phyloP scores from a whole-genome alignment of 106 monocot genomes.

The Posidonia australis region DNA sequence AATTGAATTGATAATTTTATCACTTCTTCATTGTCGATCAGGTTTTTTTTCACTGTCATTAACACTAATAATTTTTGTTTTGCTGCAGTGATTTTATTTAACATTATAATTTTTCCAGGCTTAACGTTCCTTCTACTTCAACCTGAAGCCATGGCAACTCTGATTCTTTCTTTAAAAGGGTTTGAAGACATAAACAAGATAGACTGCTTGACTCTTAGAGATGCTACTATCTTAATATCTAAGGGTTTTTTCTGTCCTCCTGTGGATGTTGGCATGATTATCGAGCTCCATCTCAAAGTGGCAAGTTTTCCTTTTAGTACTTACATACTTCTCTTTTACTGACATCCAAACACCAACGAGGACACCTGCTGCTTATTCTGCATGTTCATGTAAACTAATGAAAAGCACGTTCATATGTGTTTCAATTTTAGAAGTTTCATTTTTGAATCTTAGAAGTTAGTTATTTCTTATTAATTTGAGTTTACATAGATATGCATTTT shows the following conservation, averaged over 20 bases:
- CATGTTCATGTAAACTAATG: too few species aligned
- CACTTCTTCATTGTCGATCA: slow-evolving; percentile 82
- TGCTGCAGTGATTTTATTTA: neutral
- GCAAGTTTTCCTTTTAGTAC: slow-evolving; percentile 17
- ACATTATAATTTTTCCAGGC: slow-evolving; percentile 34
- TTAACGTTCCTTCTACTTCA: slow-evolving; percentile 71
- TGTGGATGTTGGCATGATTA: slow-evolving; percentile 65
- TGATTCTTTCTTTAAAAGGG: slow-evolving; percentile 71
- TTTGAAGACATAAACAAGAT: slow-evolving; percentile 32
- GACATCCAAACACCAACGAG: too few species aligned
- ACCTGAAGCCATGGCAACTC: slow-evolving; percentile 54
- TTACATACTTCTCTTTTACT: neutral
- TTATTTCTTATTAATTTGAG: too few species aligned
- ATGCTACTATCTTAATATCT: slow-evolving; percentile 60
- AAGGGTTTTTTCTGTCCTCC: slow-evolving; percentile 92
- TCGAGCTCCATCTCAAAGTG: slow-evolving; percentile 86
- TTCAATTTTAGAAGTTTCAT: too few species aligned
- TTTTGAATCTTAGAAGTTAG: too few species aligned
- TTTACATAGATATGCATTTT: too few species aligned
- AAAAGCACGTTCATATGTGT: too few species aligned
- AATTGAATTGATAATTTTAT: slow-evolving; percentile 60
- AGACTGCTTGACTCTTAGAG: slow-evolving; percentile 65
- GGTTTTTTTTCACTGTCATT: slow-evolving; percentile 23
- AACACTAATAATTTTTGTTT: neutral
- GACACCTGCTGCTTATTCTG: too few species aligned